Percentiles rank a stretch among this genome's conserved stretches.
These are phyloP conservation scores for Globisporangium radiosum DNA, from an alignment of 352 stramenopile genomes.

Conservation along the genomic window DNA sequence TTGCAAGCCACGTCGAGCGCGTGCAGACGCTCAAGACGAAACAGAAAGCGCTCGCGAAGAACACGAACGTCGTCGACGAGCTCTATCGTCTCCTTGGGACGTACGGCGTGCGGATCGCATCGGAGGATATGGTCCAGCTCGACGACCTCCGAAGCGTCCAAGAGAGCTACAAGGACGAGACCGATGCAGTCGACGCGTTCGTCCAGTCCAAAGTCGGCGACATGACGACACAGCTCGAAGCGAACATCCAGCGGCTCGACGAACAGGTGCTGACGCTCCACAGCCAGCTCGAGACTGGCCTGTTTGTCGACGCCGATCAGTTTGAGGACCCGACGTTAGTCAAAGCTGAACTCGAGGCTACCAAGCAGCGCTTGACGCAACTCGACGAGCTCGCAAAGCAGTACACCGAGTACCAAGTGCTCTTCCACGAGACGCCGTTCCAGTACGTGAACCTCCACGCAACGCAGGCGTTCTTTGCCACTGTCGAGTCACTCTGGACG, in stretches of 20 bases:
- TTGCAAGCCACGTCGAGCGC: conserved; percentile 81
- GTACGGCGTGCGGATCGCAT: conserved; percentile 89
- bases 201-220: conserved; percentile 82
- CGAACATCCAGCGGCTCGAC: conserved; percentile 90
- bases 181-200: conserved; percentile 78
- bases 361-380: conserved; percentile 78
- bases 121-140: conserved; percentile 91
- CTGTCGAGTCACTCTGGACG: conserved; percentile 81
- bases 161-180: conserved; percentile 86
- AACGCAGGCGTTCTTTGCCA: conserved; percentile 81
- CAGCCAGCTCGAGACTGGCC: conserved; percentile 68
- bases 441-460: conserved; percentile 88
- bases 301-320: conserved; percentile 85
- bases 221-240: conserved; percentile 90
- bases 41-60: conserved; percentile 76
- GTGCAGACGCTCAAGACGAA: conserved; percentile 70
- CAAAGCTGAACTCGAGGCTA: conserved; percentile 68
- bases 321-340: conserved; percentile 83
- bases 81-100: conserved; percentile 89
- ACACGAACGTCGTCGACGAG: conserved; percentile 89
- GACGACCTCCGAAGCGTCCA: conserved; percentile 84
- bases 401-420: conserved; percentile 89
- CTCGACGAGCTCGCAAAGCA: conserved; percentile 88
- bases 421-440: conserved; percentile 88
- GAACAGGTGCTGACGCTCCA: conserved; percentile 87